Base-by-base conservation (phyloP, 129 eudicot species). In the Flaveria linearis region DNA sequence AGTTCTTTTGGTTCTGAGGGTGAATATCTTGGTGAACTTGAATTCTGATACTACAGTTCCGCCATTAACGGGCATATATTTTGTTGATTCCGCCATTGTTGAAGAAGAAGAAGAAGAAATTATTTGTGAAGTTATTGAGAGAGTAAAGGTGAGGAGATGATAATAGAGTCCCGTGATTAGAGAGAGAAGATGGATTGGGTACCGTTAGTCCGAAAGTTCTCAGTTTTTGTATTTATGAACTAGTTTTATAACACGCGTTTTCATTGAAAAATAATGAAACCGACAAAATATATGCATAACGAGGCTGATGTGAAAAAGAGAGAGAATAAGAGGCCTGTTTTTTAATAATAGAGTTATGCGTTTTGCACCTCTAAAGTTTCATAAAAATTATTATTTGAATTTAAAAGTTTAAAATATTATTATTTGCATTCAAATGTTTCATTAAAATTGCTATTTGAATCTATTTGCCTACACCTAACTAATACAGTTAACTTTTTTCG, bases 71-170 rank as follows among this genome's bases (percentile, higher is more conserved):
- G 97, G 90, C 65, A 84, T 85, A 51, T 89, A 87, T 67, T 91
- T 94, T 13, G 94, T 42, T 67, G 84, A 77, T 26, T 86, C 96
- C 50, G 93, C 89, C 98, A 91, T 93, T 66, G 49, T 53, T 4
- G 9, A 52, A n/a, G 22, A 1, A 52, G 58, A 55, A 55, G 30
- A 26, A 28, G 30, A 28, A 28, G 28, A 28, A 16, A 14, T 20
- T 20, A 68, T 23, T 13, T 52, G 74, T 22, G 43, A 17, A 58
- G 41, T 22, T 18, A 20, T 9, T 52, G 81, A 67, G 76, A 78
- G 82, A 57, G 69, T 36, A 25, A 52, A 11, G 33, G 4, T 46
- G 79, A 69, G 1, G 8, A 23, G 74, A 45, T 55, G 69, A 58
- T 2, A 69, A 77, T n/a, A 23, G 64, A 47, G 61, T 26, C 49